phyloP scores from a whole-genome alignment of 1,284 basidiomycete species.

The Fomitopsis pinicola region DNA sequence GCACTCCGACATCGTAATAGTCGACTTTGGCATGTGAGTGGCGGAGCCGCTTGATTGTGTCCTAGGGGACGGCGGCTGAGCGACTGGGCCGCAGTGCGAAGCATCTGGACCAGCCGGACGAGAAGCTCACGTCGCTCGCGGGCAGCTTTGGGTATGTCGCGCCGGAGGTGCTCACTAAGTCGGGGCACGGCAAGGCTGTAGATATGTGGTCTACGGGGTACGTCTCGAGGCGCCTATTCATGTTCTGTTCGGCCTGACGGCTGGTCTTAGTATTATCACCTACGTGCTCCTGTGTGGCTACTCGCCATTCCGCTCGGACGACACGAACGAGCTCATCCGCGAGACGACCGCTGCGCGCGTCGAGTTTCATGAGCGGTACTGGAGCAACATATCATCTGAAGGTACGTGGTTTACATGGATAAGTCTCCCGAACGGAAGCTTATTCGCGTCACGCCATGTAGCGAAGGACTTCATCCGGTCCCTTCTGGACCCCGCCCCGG shows the following conservation, averaged over 20 bases:
- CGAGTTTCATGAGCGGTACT: conserved; percentile 91
- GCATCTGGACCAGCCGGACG: conserved; percentile 74
- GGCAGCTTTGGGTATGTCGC: conserved; percentile 95
- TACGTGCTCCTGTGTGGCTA: conserved; percentile 93
- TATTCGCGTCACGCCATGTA: conserved; percentile 21
- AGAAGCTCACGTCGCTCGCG: conserved; percentile 78
- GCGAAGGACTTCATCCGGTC: conserved; percentile 84
- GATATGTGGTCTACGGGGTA: conserved; percentile 94
- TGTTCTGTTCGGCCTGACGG: neutral
- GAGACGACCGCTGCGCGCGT: conserved; percentile 84
- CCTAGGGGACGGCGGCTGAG: neutral
- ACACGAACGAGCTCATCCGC: conserved; percentile 69
- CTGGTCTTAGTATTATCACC: conserved; percentile 72
- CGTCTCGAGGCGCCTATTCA: conserved; percentile 19
- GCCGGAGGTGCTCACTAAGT: conserved; percentile 83
- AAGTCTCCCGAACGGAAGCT: neutral
- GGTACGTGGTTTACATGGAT: conserved; percentile 35
- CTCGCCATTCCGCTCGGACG: conserved; percentile 87
- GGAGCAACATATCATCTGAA: conserved; percentile 81
- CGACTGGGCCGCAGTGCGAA: conserved; percentile 61
- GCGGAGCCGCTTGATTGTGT: neutral
- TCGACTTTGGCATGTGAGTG: conserved; percentile 94
- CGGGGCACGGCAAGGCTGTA: conserved; percentile 88
- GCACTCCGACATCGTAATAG: conserved; percentile 83
- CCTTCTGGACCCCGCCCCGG: conserved; percentile 74